phyloP scores from a whole-genome alignment of 495 filamentous ascomycete species.

The Trypethelium eluteriae region DNA sequence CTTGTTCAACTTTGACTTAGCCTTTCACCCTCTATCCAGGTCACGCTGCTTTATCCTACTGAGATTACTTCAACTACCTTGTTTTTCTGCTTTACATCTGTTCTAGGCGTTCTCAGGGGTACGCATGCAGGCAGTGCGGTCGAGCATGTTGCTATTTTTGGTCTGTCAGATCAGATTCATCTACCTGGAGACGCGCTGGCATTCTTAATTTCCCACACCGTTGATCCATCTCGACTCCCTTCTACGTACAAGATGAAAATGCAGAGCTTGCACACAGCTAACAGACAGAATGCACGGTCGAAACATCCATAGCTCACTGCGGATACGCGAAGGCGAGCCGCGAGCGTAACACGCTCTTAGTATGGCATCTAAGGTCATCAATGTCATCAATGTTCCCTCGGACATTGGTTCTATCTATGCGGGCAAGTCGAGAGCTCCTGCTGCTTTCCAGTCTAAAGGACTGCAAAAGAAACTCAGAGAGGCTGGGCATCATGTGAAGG shows the following conservation, averaged over 20 bases:
- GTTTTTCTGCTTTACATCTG: background rate
- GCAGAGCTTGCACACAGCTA: background rate
- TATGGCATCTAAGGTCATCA: constrained; percentile 4
- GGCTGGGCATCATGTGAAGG: constrained; percentile 15
- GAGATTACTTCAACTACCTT: background rate
- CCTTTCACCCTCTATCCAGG: background rate
- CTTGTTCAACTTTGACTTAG: background rate
- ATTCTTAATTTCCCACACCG: too few species aligned
- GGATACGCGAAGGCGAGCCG: background rate
- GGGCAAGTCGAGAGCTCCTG: constrained; percentile 21
- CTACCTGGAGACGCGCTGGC: too few species aligned
- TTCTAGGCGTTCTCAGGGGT: background rate
- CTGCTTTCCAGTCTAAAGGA: constrained; percentile 15
- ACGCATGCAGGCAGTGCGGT: background rate
- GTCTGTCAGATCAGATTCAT: background rate
- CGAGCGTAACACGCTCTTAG: background rate
- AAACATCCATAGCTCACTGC: background rate
- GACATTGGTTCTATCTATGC: constrained; percentile 22
- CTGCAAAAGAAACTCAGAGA: constrained; percentile 14
- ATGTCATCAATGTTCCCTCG: constrained; percentile 19
- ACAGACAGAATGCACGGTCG: background rate
- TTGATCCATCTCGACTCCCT: background rate
- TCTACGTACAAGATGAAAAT: background rate
- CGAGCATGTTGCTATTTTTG: background rate
- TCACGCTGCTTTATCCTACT: background rate